Percentiles rank a stretch among this genome's conserved stretches.
Conservation (phyloP, 805 yeast genomes). For the Cyberlindnera maritima region DNA sequence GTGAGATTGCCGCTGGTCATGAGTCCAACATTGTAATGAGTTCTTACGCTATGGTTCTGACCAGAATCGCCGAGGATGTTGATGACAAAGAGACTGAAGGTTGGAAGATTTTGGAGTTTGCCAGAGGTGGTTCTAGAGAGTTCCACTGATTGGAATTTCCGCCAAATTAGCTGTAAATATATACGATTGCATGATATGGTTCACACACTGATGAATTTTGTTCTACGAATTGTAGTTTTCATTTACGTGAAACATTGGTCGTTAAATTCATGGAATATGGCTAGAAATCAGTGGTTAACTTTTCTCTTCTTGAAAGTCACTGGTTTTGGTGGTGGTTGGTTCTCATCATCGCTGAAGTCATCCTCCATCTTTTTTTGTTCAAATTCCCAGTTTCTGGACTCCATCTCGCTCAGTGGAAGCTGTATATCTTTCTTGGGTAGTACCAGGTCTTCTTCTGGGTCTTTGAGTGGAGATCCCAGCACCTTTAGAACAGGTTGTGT, state of each 20-base stretch:
- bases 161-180: conserved; percentile 2
- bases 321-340: conserved; percentile 5
- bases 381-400: conserved; percentile 30
- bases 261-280: neutral
- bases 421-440: neutral
- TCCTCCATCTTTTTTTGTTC: conserved; percentile 17
- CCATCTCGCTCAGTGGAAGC: conserved; percentile 22
- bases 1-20: conserved; percentile 93
- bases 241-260: no score
- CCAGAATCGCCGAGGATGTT: conserved; percentile 89
- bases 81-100: conserved; percentile 92
- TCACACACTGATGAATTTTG: no score
- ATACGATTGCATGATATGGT: conserved; percentile 10
- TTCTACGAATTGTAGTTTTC: no score
- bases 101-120: conserved; percentile 94
- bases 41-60: conserved; percentile 94
- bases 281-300: conserved; percentile 5
- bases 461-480: conserved; percentile 6
- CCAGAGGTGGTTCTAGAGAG: conserved; percentile 87
- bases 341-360: conserved; percentile 17
- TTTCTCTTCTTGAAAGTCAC: conserved; percentile 25
- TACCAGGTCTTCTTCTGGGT: conserved; percentile 6
- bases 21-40: conserved; percentile 90
- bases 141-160: conserved; percentile 36
- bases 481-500: neutral